Evolutionary conservation across 228 moss, liverwort and hornwort species (phyloP).

Genomic region (Sphagnum magellanicum): DNA sequence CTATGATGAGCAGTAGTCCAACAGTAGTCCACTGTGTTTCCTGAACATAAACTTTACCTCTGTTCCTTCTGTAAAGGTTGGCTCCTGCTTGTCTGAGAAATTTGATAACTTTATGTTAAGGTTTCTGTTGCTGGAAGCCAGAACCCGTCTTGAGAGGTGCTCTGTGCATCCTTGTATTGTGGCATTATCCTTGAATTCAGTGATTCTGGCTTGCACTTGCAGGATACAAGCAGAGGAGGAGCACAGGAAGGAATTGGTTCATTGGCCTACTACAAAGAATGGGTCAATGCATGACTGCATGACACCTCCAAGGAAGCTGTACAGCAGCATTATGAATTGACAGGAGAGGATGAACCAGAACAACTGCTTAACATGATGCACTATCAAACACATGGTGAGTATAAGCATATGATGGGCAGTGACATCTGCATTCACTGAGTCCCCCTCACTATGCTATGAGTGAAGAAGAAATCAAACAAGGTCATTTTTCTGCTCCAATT

Average conservation of each 20-base stretch:
- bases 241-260: constrained; percentile 62
- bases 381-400: constrained; percentile 60
- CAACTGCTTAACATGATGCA: constrained; percentile 89
- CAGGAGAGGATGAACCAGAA: constrained; percentile 62
- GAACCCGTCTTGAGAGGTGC: neutral
- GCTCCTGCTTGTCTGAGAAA: neutral
- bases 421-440: constrained; percentile 82
- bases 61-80: neutral
- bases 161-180: neutral
- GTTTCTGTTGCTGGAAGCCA: neutral
- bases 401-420: constrained; percentile 80
- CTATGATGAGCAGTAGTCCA: constrained; percentile 75
- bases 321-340: constrained; percentile 33
- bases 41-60: neutral
- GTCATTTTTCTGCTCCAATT: constrained; percentile 4
- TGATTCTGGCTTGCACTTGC: constrained; percentile 2
- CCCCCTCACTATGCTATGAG: constrained; percentile 83
- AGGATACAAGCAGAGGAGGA: constrained; percentile 76
- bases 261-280: constrained; percentile 82
- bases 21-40: constrained; percentile 36
- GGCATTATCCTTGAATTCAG: neutral
- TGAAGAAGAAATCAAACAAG: constrained; percentile 83
- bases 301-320: constrained; percentile 71
- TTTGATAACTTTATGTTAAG: neutral
- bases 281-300: constrained; percentile 62